These are phyloP conservation scores for Penicillium sp. DNA, from an alignment of 2,329 filamentous ascomycete species.

Conservation along the genomic window DNA sequence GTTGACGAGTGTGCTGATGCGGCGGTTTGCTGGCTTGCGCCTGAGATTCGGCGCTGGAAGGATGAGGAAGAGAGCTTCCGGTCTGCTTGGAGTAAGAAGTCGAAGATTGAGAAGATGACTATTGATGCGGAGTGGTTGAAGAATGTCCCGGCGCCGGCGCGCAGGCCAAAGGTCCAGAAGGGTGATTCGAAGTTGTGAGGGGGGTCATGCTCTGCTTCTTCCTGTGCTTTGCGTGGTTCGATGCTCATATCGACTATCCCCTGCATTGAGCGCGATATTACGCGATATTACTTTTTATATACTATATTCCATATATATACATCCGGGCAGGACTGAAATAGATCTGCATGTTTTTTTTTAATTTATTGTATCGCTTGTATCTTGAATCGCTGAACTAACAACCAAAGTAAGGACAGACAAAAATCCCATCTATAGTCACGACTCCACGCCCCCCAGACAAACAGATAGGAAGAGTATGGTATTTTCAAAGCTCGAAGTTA, in stretches of 20 bases:
- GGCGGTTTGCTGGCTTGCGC: constrained; percentile 58
- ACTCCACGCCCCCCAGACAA: constrained; percentile 2
- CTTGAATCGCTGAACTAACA: constrained; percentile 14
- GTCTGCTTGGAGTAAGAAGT: constrained; percentile 54
- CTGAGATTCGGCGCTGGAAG: constrained; percentile 60
- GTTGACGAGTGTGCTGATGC: constrained; percentile 66
- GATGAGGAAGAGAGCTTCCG: constrained; percentile 59
- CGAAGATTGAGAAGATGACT: constrained; percentile 56
- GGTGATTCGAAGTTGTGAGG: constrained; percentile 30
- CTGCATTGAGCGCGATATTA: no score
- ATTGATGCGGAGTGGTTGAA: constrained; percentile 57
- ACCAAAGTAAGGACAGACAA: constrained; percentile 4
- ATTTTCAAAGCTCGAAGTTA: constrained; percentile 14
- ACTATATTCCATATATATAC: background rate
- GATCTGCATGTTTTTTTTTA: constrained; percentile 10
- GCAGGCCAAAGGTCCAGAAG: constrained; percentile 23
- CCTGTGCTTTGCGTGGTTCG: background rate
- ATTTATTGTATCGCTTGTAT: constrained; percentile 13
- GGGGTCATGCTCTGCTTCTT: background rate
- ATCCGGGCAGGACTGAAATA: background rate
- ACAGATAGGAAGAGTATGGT: background rate
- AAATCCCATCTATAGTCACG: constrained; percentile 21
- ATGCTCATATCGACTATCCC: constrained; percentile 1
- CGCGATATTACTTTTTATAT: background rate
- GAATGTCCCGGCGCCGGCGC: constrained; percentile 34